Percentiles rank a stretch among this genome's conserved stretches.
These are phyloP conservation scores for Podaxis sp. DNA, from an alignment of 768 basidiomycete species.

Conservation along the genomic window DNA sequence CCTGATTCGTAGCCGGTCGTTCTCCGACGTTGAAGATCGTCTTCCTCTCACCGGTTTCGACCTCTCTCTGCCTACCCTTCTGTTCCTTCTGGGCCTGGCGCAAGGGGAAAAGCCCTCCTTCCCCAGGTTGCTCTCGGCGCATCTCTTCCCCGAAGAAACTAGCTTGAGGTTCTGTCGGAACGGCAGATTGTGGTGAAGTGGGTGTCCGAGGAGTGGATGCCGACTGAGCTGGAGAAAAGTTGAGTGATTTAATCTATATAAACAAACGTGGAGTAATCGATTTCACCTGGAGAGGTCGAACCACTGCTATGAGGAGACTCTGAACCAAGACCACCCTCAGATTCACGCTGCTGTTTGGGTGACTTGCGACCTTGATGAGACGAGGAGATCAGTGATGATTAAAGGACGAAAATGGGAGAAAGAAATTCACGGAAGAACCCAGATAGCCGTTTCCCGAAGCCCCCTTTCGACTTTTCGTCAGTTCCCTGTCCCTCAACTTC, in stretches of 20 bases:
- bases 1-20: not conserved
- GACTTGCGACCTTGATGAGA: not conserved
- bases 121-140: not conserved
- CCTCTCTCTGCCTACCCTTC: slow-evolving; percentile 5
- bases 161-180: not conserved
- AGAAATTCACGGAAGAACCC: not conserved
- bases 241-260: too few species aligned
- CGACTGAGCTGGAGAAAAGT: too few species aligned
- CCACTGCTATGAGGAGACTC: not conserved
- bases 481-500: not conserved
- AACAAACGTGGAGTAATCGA: too few species aligned
- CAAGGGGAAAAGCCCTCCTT: not conserved
- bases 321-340: not conserved
- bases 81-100: not conserved
- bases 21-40: not conserved
- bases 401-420: not conserved
- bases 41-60: not conserved
- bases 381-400: not conserved
- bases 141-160: too few species aligned
- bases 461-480: not conserved
- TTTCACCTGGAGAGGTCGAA: not conserved
- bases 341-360: not conserved
- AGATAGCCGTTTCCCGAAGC: not conserved
- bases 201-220: too few species aligned
- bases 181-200: too few species aligned